These are phyloP conservation scores for Penicillium sp. DNA, from an alignment of 2,329 filamentous ascomycete species.

Conservation along the genomic window DNA sequence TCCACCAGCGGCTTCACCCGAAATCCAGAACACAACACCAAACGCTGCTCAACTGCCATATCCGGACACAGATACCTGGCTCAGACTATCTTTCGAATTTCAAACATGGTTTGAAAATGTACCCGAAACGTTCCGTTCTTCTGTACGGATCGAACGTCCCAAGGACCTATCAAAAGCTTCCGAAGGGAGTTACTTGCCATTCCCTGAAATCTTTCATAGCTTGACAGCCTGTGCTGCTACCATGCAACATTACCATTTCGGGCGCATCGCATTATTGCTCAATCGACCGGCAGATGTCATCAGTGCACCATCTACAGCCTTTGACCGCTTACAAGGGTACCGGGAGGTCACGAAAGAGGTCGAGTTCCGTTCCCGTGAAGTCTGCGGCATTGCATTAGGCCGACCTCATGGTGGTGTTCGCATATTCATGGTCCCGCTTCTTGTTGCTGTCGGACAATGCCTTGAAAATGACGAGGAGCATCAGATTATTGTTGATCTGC, in stretches of 20 bases:
- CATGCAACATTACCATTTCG: constrained; percentile 66
- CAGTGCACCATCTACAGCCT: constrained; percentile 51
- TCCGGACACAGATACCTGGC: constrained; percentile 52
- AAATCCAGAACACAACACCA: constrained; percentile 1
- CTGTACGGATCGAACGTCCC: constrained; percentile 47
- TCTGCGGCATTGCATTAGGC: constrained; percentile 57
- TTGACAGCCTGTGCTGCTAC: constrained; percentile 61
- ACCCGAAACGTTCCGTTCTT: constrained; percentile 58
- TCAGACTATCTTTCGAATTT: constrained; percentile 54
- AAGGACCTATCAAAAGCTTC: constrained; percentile 31
- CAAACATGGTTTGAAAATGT: constrained; percentile 57
- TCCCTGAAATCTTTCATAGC: constrained; percentile 59
- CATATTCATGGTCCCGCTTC: constrained; percentile 58
- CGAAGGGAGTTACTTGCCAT: constrained; percentile 39
- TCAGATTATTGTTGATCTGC: constrained; percentile 52
- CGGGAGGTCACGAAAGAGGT: constrained; percentile 56
- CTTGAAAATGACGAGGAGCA: constrained; percentile 53
- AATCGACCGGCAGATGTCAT: constrained; percentile 60
- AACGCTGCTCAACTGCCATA: constrained; percentile 38
- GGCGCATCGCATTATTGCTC: constrained; percentile 59
- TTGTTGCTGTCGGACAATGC: constrained; percentile 61
- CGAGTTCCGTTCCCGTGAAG: constrained; percentile 56
- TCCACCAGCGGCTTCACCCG: constrained; percentile 40
- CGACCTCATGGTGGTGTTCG: constrained; percentile 56
- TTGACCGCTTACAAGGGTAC: constrained; percentile 56